phyloP scores from a whole-genome alignment of 2,329 filamentous ascomycete genomes.

The Pseudogymnoascus sp. region DNA sequence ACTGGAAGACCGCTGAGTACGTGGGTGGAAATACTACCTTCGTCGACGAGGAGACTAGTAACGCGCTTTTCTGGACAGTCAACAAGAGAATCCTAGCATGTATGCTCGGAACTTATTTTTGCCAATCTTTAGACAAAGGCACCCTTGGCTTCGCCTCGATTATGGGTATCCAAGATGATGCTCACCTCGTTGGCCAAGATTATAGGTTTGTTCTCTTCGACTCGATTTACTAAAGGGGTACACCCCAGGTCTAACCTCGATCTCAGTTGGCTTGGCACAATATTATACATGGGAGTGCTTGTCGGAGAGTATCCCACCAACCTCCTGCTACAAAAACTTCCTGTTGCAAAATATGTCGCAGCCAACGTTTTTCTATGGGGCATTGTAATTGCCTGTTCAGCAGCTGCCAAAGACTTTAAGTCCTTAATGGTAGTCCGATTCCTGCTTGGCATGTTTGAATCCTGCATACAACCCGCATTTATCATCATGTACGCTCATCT shows the following conservation, averaged over 20 bases:
- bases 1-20: constrained; percentile 13
- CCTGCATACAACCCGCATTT: constrained; percentile 30
- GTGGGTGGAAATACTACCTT: constrained; percentile 7
- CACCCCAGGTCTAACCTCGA: background rate
- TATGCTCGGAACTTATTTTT: constrained; percentile 44
- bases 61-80: constrained; percentile 40
- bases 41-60: constrained; percentile 43
- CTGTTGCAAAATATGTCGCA: constrained; percentile 31
- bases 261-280: constrained; percentile 22
- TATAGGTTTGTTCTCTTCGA: constrained; percentile 17
- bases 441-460: constrained; percentile 25
- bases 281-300: constrained; percentile 22
- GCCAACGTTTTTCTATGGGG: constrained; percentile 14
- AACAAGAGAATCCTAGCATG: constrained; percentile 45
- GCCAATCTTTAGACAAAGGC: constrained; percentile 31
- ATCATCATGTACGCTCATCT: constrained; percentile 20
- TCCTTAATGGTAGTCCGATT: constrained; percentile 21
- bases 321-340: constrained; percentile 31
- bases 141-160: constrained; percentile 25
- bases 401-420: constrained; percentile 16
- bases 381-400: constrained; percentile 14
- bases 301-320: constrained; percentile 35
- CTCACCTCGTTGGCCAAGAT: constrained; percentile 22
- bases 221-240: constrained; percentile 13
- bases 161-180: constrained; percentile 23